Evolutionary conservation across 2,329 filamentous ascomycete species (phyloP).

Genomic region (Ceratocystis cacaofunesta): DNA sequence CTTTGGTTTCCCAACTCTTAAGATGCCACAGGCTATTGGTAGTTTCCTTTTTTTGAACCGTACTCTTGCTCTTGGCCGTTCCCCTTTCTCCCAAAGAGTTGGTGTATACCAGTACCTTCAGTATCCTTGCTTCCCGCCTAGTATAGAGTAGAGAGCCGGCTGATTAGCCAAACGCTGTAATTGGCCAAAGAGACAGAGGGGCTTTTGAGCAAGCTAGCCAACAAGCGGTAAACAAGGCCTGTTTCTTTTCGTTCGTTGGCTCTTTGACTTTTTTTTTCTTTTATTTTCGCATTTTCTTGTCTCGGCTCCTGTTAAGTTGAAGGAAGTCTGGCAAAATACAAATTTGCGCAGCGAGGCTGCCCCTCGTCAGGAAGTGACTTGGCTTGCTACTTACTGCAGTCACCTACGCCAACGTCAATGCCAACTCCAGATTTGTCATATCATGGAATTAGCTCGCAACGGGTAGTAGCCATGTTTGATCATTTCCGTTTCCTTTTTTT

Average conservation of each 20-base stretch:
- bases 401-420: neutral
- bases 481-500: neutral
- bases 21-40: neutral
- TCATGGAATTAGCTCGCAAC: neutral
- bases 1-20: neutral
- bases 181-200: neutral
- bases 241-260: neutral
- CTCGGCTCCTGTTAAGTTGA: neutral
- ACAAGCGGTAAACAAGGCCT: neutral
- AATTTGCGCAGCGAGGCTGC: neutral
- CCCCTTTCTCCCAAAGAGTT: neutral
- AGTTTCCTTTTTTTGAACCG: neutral
- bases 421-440: neutral
- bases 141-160: neutral
- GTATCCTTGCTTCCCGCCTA: neutral
- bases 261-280: neutral
- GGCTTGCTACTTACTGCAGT: neutral
- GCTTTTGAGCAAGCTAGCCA: neutral
- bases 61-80: neutral
- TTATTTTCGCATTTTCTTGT: neutral
- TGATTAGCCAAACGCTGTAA: neutral
- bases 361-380: too few relatives aligned
- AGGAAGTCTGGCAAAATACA: neutral
- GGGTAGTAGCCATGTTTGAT: neutral
- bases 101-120: neutral